A percentile compares a stretch with the other conserved stretches of the same genome.
Conservation (phyloP, 2,329 filamentous ascomycete species). For the Juglanconis sp. region DNA sequence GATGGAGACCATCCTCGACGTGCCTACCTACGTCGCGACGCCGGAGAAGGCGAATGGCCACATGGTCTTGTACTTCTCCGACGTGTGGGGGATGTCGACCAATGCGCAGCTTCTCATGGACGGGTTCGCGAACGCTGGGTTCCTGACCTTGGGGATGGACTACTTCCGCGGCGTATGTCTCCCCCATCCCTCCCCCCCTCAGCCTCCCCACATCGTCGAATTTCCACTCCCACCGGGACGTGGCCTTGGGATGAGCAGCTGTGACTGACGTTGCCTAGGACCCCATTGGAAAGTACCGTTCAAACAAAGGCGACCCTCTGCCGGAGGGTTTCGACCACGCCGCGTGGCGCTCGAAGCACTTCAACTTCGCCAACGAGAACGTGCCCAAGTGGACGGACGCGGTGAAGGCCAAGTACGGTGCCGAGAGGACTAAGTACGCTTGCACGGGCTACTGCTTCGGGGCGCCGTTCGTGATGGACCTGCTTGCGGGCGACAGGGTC, state of each 20-base stretch:
- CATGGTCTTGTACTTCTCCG: conserved; percentile 43
- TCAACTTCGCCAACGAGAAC: conserved; percentile 37
- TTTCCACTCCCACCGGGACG: not conserved
- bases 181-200: not conserved
- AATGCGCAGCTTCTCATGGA: conserved; percentile 45
- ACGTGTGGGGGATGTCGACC: conserved; percentile 41
- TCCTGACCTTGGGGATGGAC: conserved; percentile 39
- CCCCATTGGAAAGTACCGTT: conserved; percentile 40
- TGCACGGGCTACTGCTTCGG: conserved; percentile 42
- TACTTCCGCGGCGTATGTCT: conserved; percentile 40
- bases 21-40: conserved; percentile 37
- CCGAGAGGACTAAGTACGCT: conserved; percentile 32
- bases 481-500: conserved; percentile 34
- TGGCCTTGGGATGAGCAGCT: no score
- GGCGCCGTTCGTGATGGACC: conserved; percentile 42
- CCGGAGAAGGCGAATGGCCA: conserved; percentile 35
- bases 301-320: conserved; percentile 26
- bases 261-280: conserved; percentile 29
- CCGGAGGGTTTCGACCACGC: conserved; percentile 43
- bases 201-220: no score
- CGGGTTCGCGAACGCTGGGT: conserved; percentile 42
- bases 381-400: conserved; percentile 42
- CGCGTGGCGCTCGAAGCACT: conserved; percentile 46
- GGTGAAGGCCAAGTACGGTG: conserved; percentile 34
- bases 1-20: conserved; percentile 29